Evolutionary conservation across 345 rosid species (phyloP).

Genomic region (Euphorbia tirucalli): DNA sequence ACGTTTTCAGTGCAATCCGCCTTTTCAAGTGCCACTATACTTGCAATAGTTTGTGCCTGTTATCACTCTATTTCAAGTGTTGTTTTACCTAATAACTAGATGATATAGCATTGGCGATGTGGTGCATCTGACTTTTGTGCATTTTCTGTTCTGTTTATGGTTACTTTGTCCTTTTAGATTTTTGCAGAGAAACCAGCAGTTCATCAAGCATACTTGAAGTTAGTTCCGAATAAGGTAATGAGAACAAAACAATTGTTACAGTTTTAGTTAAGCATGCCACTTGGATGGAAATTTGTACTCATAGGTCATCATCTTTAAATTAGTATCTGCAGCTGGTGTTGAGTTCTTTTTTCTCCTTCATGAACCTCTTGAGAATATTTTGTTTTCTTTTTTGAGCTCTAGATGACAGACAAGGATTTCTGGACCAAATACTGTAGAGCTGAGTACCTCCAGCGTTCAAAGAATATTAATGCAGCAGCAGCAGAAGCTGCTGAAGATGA

Average conservation of each 20-base stretch:
- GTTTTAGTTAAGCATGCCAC: constrained; percentile 8
- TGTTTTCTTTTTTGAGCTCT: constrained; percentile 16
- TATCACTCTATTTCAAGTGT: background rate
- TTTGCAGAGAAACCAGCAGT: constrained; percentile 98
- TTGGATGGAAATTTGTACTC: constrained; percentile 7
- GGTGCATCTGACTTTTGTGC: background rate
- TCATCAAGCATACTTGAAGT: constrained; percentile 71
- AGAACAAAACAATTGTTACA: constrained; percentile 9
- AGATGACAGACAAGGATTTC: constrained; percentile 92
- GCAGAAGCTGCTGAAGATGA: constrained; percentile 99
- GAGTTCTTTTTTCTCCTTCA: background rate
- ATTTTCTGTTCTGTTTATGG: constrained; percentile 15
- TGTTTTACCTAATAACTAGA: background rate
- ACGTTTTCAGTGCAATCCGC: background rate
- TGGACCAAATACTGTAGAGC: constrained; percentile 98
- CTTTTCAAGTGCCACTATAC: background rate
- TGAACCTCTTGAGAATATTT: constrained; percentile 11
- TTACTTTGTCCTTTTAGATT: constrained; percentile 46
- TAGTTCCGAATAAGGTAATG: constrained; percentile 87
- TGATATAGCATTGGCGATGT: background rate
- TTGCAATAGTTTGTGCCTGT: background rate
- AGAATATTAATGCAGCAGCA: constrained; percentile 67
- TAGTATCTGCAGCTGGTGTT: background rate
- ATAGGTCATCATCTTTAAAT: background rate
- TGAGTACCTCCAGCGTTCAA: constrained; percentile 76